Base-by-base conservation (phyloP, 208 protist genomes). In the Crithidia fasciculata region DNA sequence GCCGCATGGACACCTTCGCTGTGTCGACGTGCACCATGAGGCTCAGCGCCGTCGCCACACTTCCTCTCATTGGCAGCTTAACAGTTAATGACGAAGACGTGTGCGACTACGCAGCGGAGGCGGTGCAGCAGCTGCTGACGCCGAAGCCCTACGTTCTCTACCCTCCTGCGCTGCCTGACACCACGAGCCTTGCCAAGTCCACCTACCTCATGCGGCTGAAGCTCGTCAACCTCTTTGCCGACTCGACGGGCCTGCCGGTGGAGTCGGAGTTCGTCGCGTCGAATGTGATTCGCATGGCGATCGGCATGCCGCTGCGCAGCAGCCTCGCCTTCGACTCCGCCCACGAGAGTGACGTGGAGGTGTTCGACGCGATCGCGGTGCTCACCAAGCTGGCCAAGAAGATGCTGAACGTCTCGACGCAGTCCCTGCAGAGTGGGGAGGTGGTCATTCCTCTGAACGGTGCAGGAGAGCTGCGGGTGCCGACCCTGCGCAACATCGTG, bases 401-500 rank as follows among this genome's bases (percentile, higher is more conserved):
- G 8, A 64, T 58, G 56, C 58, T 73, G 47, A 58, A 73, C 39
- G 12, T 62, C 39, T 37, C 58, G 9, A 44, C 39, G 40, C 18
- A 54, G 44, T 44, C 60, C 5, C 18, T 40, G 43, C 37, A 39
- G 19, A 44, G 44, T 44, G 53, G 47, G 19, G 8, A 12, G 44
- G 50, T 18, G 8, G 52, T n/a, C 10, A 43, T 73, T 13, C 69
- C 69, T 28, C 59, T 64, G 28, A 15, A 9, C 39, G 36, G 40
- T 8, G 13, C 13, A 2, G 69, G 69, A 3, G 18, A 39, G 15
- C 19, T 73, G 12, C 49, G 47, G 10, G 16, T 73, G n/a, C 69
- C 69, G 15, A 66, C 69, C 39, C 69, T 73, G 43, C 69, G 58
- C 69, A 73, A 10, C 69, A 64, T 73, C 41, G 54, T 66, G 8